Evolutionary conservation across 2,329 filamentous ascomycete genomes (phyloP), one percentile per base, ranked within the genome.

Genomic region (Aureobasidium mangrovei): DNA sequence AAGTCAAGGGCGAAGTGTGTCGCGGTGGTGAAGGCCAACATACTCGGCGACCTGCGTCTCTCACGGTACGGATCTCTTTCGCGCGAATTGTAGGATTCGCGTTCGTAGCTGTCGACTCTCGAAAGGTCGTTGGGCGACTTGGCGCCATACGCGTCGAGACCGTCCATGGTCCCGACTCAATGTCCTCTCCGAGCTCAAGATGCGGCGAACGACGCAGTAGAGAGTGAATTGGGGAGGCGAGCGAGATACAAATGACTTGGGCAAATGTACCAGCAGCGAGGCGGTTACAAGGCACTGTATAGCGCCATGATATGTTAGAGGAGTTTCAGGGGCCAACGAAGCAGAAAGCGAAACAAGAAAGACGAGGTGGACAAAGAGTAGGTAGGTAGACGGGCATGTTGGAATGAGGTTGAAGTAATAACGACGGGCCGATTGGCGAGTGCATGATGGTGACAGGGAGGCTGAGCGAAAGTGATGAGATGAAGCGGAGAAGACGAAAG

Each of bases 31-130:
- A 26, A 12, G 8, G 27, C 4, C 26, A 12, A 35, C 53, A 18
- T 29, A 55, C 53, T 41, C 32, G 44, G 53, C 39, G 53, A 55
- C 35, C 54, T 56, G 42, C 54, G 63, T 33, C 62, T 53, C 33
- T 63, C 63, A 32, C 64, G 62, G 53, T 66, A 64, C 4, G 61
- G 51, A 10, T 56, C 47, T n/a, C 56, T 55, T 9, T 57, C 45
- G 24, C 53, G 53, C 10, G 56, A 41, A 10, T 45, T 40, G 44
- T 56, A 53, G 26, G 29, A 42, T 24, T 55, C 53, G 35, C 53
- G 41, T 29, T 55, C 49, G 36, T 53, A 51, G 28, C 53, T 56
- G 5, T 58, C 56, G n/a, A 42, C 45, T 9, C 48, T 43, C 5
- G 45, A 32, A 18, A 51, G 53, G 26, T 44, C 53, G 31, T 54